Evolutionary conservation across 306 rosid genomes (phyloP).

Genomic region (Medicago truncatula): DNA sequence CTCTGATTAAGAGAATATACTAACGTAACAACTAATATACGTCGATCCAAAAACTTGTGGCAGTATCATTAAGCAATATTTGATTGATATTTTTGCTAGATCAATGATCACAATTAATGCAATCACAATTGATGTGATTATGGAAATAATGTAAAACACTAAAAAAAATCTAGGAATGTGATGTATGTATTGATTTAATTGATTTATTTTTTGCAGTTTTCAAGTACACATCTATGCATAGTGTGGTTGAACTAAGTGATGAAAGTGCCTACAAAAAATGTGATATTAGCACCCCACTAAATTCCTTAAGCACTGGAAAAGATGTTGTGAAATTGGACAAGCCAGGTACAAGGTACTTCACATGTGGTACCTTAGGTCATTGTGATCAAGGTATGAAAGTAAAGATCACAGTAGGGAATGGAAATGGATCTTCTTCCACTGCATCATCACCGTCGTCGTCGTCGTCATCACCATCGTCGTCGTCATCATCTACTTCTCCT

Average conservation of each 20-base stretch:
- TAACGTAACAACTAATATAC: too few species aligned
- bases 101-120: not conserved
- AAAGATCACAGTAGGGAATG: conserved; percentile 56
- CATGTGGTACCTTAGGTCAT: conserved; percentile 75
- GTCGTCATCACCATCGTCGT: not conserved
- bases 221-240: conserved; percentile 64
- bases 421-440: conserved; percentile 57
- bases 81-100: too few species aligned
- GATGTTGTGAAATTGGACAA: conserved; percentile 51
- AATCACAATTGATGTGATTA: not conserved
- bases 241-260: conserved; percentile 49
- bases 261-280: conserved; percentile 78
- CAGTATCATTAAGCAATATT: too few species aligned
- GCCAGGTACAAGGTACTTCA: conserved; percentile 48
- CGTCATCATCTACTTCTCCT: conserved; percentile 38
- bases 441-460: conserved; percentile 40
- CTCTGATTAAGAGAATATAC: not conserved
- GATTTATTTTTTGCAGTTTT: conserved; percentile 55
- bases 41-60: too few species aligned
- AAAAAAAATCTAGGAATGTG: not conserved
- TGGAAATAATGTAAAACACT: not conserved
- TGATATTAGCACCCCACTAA: conserved; percentile 55
- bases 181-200: conserved; percentile 1
- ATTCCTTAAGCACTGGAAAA: conserved; percentile 64
- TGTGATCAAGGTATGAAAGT: conserved; percentile 88